Evolutionary conservation across 106 monocot species (phyloP), one percentile per base, ranked within the genome.

Genomic region (Alisma plantagoaquatica): DNA sequence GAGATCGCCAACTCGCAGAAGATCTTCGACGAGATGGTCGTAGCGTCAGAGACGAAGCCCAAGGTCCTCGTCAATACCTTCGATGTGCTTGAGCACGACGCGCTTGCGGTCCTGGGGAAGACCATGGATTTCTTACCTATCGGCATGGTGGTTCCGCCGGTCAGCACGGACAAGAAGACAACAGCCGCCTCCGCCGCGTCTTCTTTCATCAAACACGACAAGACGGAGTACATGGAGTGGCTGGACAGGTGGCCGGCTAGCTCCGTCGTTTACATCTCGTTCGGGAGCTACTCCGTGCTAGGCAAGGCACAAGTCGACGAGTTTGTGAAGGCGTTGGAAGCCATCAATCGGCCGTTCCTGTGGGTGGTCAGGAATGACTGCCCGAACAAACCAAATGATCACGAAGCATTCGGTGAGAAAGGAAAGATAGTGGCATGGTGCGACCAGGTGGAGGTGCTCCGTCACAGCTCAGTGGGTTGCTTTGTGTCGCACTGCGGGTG

Each of bases 191-290:
- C 11, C 19, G 33, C 33, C 20, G 55, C 33, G 0, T 71, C 64
- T 23, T 29, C 68, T 0, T 43, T 64, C 31, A 10, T 27, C 12
- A 24, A 33, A 5, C 67, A 71, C 31, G 48, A 25, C n/a, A 54
- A 52, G 45, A 31, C 27, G 0, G 25, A 22, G 1, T 71, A 72
- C 59, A 22, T 53, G 57, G 57, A 63, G 33, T 71, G 71, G 75
- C 59, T 81, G 31, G 41, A 66, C 49, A 3, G 60, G 24, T 49
- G 60, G 55, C 41, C 61, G 47, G 75, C 49, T 18, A 33, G 56
- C 21, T 78, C 83, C 18, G 83, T 84, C 28, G 64, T 84, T 15
- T 83, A 78, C 71, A 49, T 84, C n/a, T 74, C 83, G 2, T 83
- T 83, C 55, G 83, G 83, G 18, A 83, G 71, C 71, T 8, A 66